Base-by-base conservation (phyloP, 1,284 basidiomycete genomes). In the Cutaneotrichosporon arboriforme region DNA sequence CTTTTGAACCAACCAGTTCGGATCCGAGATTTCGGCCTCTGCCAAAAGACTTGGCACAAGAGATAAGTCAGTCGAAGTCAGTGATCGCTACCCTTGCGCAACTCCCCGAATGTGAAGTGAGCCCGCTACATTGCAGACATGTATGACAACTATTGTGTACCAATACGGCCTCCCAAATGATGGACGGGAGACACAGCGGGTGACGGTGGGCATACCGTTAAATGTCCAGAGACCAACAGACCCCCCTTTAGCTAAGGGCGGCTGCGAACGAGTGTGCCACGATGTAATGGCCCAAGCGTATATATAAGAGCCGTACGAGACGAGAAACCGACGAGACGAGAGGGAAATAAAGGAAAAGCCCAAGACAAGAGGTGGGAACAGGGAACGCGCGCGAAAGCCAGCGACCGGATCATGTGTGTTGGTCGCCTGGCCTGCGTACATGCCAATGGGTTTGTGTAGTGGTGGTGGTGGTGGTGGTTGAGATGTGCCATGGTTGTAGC, bases 11-110 rank as follows among this genome's bases (percentile, higher is more conserved):
- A 31, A 31, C 26, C n/a, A 7, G 26, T 20, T 50, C 49, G 49
- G 49, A 50, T 50, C 49, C 49, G 49, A 49, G 49, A 43, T 37
- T 44, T 23, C 20, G 39, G 26, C 38, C 10, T 39, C 14, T 39
- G 9, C 13, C 10, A 7, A 21, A n/a, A 31, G 26, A 31, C 26
- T 31, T 31, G 26, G 26, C 26, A 10, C 26, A 31, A 10, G 18
- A 40, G 20, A 18, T 22, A 4, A 18, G 12, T 9, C 4, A 8
- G 39, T 22, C 12, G 18, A 40, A n/a, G n/a, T n/a, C n/a, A n/a
- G n/a, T n/a, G n/a, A n/a, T n/a, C n/a, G n/a, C n/a, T n/a, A n/a
- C n/a, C n/a, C n/a, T n/a, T 21, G 9, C 18, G 18, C 38, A 21
- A 22, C 14, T 31, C 7, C 18, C 21, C 9, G 18, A 22, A 21